A percentile compares a stretch with the other conserved stretches of the same genome.
phyloP scores from a whole-genome alignment of 306 rosid genomes.

The Cotoneaster glaucophyllus region DNA sequence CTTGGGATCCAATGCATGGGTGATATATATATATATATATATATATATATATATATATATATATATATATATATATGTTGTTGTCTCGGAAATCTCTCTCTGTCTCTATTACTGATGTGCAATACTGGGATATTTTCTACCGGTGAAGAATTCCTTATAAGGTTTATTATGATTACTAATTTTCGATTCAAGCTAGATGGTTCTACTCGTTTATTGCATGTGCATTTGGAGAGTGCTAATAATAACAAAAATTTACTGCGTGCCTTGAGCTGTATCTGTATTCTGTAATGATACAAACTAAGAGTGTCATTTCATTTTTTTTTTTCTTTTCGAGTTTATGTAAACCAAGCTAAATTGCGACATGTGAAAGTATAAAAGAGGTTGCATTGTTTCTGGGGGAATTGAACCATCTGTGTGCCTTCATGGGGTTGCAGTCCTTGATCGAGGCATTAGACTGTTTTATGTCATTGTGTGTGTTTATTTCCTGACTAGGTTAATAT shows the following conservation, averaged over 20 bases:
- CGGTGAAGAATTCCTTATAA: neutral
- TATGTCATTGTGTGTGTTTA: neutral
- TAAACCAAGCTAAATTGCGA: neutral
- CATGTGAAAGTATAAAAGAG: neutral
- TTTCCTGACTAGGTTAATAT: neutral
- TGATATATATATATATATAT: neutral
- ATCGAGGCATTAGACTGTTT: neutral
- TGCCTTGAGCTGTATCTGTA: neutral
- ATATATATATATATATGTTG: neutral
- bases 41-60: neutral
- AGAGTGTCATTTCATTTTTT: no score
- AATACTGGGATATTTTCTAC: conserved; percentile 1
- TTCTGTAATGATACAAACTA: neutral
- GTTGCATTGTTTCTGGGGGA: neutral
- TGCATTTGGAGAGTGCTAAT: neutral
- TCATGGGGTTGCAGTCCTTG: neutral
- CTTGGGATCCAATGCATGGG: conserved; percentile 36
- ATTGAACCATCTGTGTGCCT: neutral
- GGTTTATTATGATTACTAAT: neutral
- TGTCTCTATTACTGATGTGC: neutral
- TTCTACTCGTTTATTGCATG: neutral
- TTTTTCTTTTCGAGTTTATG: neutral
- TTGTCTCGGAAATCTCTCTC: conserved; percentile 1
- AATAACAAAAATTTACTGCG: no score
- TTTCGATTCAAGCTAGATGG: neutral